phyloP scores from a whole-genome alignment of 2,329 filamentous ascomycete genomes.

The Stagonosporopsis cucurbitacearum region DNA sequence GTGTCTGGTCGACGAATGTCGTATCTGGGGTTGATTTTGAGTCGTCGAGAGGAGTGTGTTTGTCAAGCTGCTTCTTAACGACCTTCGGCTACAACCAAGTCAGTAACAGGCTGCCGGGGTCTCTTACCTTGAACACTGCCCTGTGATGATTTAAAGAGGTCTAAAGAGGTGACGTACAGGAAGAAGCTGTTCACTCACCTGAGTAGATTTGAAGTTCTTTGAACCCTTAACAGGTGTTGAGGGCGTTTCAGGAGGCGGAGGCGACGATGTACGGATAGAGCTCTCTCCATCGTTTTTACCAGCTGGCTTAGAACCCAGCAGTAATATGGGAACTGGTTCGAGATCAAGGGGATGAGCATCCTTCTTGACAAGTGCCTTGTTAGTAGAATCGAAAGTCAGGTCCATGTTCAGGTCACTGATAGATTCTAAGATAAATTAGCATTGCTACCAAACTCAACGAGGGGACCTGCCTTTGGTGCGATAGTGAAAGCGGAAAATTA shows the following conservation, averaged over 20 bases:
- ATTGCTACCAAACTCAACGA: not conserved
- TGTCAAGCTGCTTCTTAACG: constrained; percentile 4
- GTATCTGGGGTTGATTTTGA: not conserved
- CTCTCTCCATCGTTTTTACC: constrained; percentile 17
- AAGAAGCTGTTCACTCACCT: constrained; percentile 20
- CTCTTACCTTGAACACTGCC: not conserved
- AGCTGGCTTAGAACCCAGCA: constrained; percentile 10
- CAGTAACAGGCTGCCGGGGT: not conserved
- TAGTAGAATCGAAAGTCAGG: constrained; percentile 14
- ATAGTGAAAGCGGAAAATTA: constrained; percentile 52
- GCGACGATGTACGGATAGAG: constrained; percentile 23
- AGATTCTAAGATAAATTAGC: constrained; percentile 22
- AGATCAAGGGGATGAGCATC: constrained; percentile 22
- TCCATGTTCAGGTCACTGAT: constrained; percentile 20
- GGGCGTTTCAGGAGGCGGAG: constrained; percentile 10
- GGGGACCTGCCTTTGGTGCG: constrained; percentile 35
- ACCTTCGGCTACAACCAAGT: constrained; percentile 10
- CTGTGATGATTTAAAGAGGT: not conserved
- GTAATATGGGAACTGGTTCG: constrained; percentile 24
- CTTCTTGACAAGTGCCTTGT: constrained; percentile 7
- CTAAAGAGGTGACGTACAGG: constrained; percentile 4
- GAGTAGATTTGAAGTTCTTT: not conserved
- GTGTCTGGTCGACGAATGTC: not conserved
- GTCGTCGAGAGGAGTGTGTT: not conserved
- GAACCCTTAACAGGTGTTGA: constrained; percentile 10